Base-by-base conservation (phyloP, 2,329 filamentous ascomycete genomes). In the Fusarium xyrophilum region DNA sequence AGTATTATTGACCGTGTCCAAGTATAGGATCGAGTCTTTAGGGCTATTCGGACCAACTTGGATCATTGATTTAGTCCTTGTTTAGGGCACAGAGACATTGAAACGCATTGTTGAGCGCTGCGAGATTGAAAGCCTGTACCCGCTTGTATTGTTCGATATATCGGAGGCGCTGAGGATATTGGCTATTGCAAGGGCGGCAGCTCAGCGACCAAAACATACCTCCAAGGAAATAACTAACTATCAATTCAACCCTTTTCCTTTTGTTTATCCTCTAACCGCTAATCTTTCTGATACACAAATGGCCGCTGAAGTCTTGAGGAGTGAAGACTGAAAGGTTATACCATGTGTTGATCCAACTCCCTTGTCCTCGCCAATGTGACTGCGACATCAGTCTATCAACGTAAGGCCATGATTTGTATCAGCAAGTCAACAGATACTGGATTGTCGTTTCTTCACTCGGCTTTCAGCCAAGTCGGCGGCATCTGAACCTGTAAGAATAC, bases 21-120 rank as follows among this genome's bases (percentile, higher is more conserved):
- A 38, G 38, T 44, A 25, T 35, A 15, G 6, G 11, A 14, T 5
- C 35, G n/a, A 43, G 17, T 39, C 32, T 53, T 42, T 50, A 65
- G 55, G 62, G 60, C 36, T 60, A 17, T 39, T 54, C 60, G 47
- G 55, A 60, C 33, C 25, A 13, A 30, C 28, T 65, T 43, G 62
- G 43, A 40, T 7, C 7, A 44, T 36, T 13, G 19, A 11, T 35
- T 50, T 30, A 10, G 19, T 35, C 47, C 23, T 48, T 60, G 17
- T 44, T 43, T 6, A 48, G 42, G 38, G 43, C 38, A 36, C 7
- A 44, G 23, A 42, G 23, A 30, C 33, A 48, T 40, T 28, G n/a
- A 50, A 39, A 25, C 42, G 25, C 15, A 27, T 30, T 33, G 25
- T 48, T 30, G 35, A 30, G 36, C 13, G 35, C 21, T 30, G 46